phyloP scores from a whole-genome alignment of 352 stramenopile genomes.

The Pythium vanterpoolii region DNA sequence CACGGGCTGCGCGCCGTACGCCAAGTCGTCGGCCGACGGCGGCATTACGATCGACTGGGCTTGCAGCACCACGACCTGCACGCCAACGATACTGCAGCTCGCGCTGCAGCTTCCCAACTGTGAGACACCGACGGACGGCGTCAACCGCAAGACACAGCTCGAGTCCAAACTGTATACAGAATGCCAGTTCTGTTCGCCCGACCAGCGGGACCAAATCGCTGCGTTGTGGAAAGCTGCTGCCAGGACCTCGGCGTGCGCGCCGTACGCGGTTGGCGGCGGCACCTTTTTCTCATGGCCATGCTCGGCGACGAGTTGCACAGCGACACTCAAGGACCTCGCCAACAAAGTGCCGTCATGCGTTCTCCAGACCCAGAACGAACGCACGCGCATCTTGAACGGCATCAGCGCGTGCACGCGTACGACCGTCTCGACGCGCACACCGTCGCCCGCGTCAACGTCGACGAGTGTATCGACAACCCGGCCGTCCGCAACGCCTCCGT shows the following conservation, averaged over 20 bases:
- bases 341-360: constrained; percentile 16
- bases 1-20: constrained; percentile 15
- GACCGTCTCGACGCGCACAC: neutral
- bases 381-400: constrained; percentile 11
- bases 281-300: constrained; percentile 20
- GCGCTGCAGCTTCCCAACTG: constrained; percentile 12
- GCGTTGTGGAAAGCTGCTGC: constrained; percentile 12
- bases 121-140: neutral
- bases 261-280: neutral
- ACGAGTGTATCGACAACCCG: neutral
- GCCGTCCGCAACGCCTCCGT: neutral
- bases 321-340: constrained; percentile 6
- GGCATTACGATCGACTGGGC: constrained; percentile 11
- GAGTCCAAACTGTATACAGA: constrained; percentile 5
- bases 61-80: constrained; percentile 5
- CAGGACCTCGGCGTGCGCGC: constrained; percentile 1
- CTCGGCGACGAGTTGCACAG: constrained; percentile 15
- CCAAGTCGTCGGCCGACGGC: neutral
- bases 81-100: constrained; percentile 15
- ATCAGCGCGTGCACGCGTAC: constrained; percentile 14
- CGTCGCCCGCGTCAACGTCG: neutral
- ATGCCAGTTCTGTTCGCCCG: constrained; percentile 16
- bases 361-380: constrained; percentile 1
- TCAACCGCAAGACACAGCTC: constrained; percentile 8
- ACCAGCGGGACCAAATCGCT: constrained; percentile 5